Evolutionary conservation across 2,329 filamentous ascomycete genomes (phyloP), one percentile per base, ranked within the genome.

Genomic region (Setomelanomma holmii): DNA sequence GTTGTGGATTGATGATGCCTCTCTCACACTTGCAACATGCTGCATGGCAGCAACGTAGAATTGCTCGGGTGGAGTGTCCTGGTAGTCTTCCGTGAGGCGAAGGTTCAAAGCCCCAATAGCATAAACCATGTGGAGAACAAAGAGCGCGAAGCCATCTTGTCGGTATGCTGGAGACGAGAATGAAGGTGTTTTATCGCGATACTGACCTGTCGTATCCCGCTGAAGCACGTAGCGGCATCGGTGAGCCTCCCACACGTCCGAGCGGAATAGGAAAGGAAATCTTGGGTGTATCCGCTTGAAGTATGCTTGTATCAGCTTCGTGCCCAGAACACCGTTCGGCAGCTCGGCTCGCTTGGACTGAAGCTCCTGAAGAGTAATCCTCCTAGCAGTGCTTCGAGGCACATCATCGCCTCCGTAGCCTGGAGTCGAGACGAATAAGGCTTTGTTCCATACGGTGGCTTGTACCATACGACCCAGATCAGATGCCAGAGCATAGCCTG

Each of bases 381-480:
- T 62, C 49, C 60, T 69, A 43, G 63, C 67, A 51, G 10, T 30
- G 3, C 27, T 14, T 10, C 10, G 14, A 30, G 27, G 10, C 14
- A 10, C 27, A 14, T 14, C 27, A 30, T 4, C 27, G 10, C 14
- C 27, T 3, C 27, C 27, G 27, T 30, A 14, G 14, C 27, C 27
- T 10, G 27, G 27, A 30, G 27, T 30, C 2, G 27, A 8, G 14
- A 33, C 53, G 56, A 20, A 63, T 67, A 82, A 66, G 1, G 79
- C 77, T 55, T 82, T 82, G 42, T 81, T 81, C 80, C 80, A 82
- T 1, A 82, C 79, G 16, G 80, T 82, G 0, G 79, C 78, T 58
- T 82, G 80, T 7, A 82, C 80, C 78, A 83, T 82, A 44, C 81
- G 79, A 19, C 80, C 79, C 6, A 83, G 69, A 55, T 82, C 79